Evolutionary conservation across 176 grass and related monocot species (phyloP), one percentile per base, ranked within the genome.

Genomic region (Eragrostis nindensis): DNA sequence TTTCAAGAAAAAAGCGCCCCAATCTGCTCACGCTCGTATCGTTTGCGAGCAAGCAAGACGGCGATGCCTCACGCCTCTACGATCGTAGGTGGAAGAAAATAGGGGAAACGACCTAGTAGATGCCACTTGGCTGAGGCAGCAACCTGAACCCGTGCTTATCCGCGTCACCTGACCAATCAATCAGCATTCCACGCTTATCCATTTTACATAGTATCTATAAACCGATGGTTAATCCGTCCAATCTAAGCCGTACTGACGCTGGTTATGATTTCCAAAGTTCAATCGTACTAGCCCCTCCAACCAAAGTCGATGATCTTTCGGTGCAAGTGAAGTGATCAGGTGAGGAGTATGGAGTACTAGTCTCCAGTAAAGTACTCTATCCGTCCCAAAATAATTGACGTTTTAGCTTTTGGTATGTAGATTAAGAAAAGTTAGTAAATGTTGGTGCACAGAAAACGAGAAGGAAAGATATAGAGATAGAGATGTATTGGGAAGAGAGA

Each of bases 291-390:
- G 5, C 43, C 6, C 6, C 1, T 36, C 32, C 43, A 8, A 44
- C 6, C 43, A 11, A 6, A 24, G 3, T 9, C 30, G 8, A 16
- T 74, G 18, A 19, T 12, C 72, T 40, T 9, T 57, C 30, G 26
- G 71, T 74, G 71, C n/a, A n/a, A n/a, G n/a, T n/a, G 67, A 70
- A 25, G 29, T 49, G 44, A 79, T 79, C 18, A 10, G 63, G 16
- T 48, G 55, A 16, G n/a, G 10, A 70, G 17, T 50, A 60, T 29
- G 38, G 52, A 17, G 40, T 11, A 52, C 26, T 21, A 48, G 43
- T 22, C 1, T 39, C 1, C 24, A 11, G 32, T 85, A 64, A 71
- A 53, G 11, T 32, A 71, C 29, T 62, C 41, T 14, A 78, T 78
- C n/a, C n/a, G n/a, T n/a, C n/a, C n/a, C n/a, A n/a, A n/a, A n/a